Conservation (phyloP, 2,329 filamentous ascomycete species). For the Pestalotiopsis sp. region DNA sequence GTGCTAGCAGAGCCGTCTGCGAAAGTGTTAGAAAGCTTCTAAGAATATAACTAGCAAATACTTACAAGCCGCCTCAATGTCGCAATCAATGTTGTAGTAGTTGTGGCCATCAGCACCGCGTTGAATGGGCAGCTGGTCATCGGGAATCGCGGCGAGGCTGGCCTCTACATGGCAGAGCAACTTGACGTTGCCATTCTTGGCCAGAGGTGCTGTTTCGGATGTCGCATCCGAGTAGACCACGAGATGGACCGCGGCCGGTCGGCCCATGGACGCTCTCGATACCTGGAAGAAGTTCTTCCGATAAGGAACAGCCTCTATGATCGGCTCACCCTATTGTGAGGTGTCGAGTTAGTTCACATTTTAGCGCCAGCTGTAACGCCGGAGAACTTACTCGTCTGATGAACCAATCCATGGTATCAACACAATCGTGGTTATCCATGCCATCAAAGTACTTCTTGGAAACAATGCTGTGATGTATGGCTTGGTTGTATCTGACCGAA, state of each 20-base stretch:
- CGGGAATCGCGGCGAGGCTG: slow-evolving; percentile 44
- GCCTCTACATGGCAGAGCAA: slow-evolving; percentile 41
- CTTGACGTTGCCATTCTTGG: slow-evolving; percentile 38
- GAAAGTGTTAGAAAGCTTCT: background rate
- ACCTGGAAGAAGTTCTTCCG: slow-evolving; percentile 20
- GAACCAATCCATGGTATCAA: slow-evolving; percentile 46
- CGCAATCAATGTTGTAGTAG: slow-evolving; percentile 42
- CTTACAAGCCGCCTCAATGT: slow-evolving; percentile 43
- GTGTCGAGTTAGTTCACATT: slow-evolving; percentile 1
- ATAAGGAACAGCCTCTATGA: slow-evolving; percentile 44
- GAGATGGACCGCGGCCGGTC: slow-evolving; percentile 37
- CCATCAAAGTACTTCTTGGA: slow-evolving; percentile 18
- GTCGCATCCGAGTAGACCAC: slow-evolving; percentile 39
- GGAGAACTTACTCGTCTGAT: slow-evolving; percentile 35
- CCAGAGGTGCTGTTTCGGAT: slow-evolving; percentile 33
- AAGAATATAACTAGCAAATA: background rate
- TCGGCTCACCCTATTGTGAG: slow-evolving; percentile 34
- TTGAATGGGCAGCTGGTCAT: slow-evolving; percentile 34
- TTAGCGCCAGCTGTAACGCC: no score
- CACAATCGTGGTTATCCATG: slow-evolving; percentile 16
- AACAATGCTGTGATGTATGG: slow-evolving; percentile 14
- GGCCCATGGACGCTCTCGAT: slow-evolving; percentile 36
- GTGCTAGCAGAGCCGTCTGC: slow-evolving; percentile 1
- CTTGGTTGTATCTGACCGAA: slow-evolving; percentile 11
- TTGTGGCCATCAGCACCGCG: slow-evolving; percentile 38